Evolutionary conservation across 331 rosid species (phyloP).

Genomic region (Cydonia oblonga): DNA sequence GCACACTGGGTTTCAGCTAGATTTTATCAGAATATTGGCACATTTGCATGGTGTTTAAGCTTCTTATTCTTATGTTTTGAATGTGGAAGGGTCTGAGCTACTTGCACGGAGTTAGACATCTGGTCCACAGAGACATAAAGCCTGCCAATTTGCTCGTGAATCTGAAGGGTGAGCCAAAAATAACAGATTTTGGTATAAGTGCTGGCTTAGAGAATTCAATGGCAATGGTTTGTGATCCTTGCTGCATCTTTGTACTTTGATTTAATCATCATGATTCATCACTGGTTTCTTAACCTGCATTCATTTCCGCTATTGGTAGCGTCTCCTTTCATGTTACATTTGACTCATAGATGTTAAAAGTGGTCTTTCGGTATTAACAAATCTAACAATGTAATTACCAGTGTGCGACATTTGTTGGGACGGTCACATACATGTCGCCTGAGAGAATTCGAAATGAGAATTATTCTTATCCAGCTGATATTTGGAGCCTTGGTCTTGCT

Average conservation of each 20-base stretch:
- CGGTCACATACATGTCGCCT: constrained; percentile 93
- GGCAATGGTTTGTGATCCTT: constrained; percentile 70
- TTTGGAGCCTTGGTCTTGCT: constrained; percentile 99
- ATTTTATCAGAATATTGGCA: neutral
- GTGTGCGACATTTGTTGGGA: constrained; percentile 98
- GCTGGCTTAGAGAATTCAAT: constrained; percentile 94
- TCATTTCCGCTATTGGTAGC: neutral
- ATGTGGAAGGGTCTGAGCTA: constrained; percentile 72
- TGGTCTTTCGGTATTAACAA: neutral
- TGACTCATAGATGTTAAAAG: neutral
- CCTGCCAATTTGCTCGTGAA: constrained; percentile 89
- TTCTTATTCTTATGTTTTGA: neutral
- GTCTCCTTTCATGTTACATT: neutral
- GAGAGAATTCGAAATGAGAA: constrained; percentile 88
- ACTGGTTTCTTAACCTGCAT: neutral
- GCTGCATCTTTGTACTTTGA: neutral
- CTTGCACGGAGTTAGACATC: constrained; percentile 81
- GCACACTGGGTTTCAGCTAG: neutral
- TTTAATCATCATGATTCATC: neutral
- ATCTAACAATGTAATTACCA: constrained; percentile 15
- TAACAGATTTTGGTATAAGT: constrained; percentile 93
- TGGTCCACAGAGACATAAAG: constrained; percentile 94
- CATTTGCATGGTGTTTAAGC: neutral
- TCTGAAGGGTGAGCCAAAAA: constrained; percentile 93
- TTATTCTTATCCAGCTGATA: constrained; percentile 96